Evolutionary conservation across 176 grass and related monocot genomes (phyloP), one percentile per base, ranked within the genome.

Genomic region (Carex parvula): DNA sequence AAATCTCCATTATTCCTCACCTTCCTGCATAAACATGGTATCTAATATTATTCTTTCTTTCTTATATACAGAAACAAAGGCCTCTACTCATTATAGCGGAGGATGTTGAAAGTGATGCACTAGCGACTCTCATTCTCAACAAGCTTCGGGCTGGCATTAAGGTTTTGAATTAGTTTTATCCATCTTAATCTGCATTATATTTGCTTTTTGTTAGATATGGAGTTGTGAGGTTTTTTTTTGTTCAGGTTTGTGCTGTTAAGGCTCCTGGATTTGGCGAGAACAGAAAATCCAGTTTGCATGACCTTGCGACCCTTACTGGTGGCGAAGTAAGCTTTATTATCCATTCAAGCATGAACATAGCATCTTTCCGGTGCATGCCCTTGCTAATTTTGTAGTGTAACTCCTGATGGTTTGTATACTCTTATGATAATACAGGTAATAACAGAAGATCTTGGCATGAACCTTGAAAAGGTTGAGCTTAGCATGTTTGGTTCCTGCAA

Each of bases 211-310:
- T 39, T 87, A 26, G 6, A 50, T 60, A 46, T 64, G 9, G 20
- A 24, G 22, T 15, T n/a, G n/a, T 53, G 14, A 33, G 5, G 11
- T 16, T 78, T 70, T 69, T 32, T 78, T 57, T 44, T 4, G 14
- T 93, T 64, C 58, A 99, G 96, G 91, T 99, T 70, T 99, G 96
- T 41, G 93, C 96, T 84, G 89, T 99, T 32, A 99, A 99, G 91
- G 96, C 96, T 81, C 96, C 96, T 90, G 96, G 96, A 72, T 99
- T 99, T 85, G 96, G 96, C 1, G 96, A 99, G 79, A 99, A 99
- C 83, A 95, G 96, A 86, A 99, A 99, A 84, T 79, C 93, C 57
- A 92, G 84, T 78, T 86, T 99, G 80, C 91, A 99, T n/a, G 96
- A 99, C 83, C 96, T 99, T 84, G 96, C 96, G 66, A 69, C 66